phyloP scores from a whole-genome alignment of 164 flowering plant genomes.

The Vitis rotundifolia region DNA sequence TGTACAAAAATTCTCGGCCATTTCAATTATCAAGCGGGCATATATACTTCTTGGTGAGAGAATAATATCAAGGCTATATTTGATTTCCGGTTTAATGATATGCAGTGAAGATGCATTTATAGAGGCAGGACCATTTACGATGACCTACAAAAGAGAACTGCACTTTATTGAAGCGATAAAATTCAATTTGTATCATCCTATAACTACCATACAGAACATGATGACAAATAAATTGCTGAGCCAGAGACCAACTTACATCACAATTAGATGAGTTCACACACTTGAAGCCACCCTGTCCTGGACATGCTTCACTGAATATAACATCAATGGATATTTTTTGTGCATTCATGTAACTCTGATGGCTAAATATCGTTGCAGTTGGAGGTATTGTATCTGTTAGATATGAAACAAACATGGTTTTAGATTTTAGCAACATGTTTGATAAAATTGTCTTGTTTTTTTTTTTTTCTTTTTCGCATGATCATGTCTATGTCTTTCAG shows the following conservation, averaged over 20 bases:
- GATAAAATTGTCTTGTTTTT: too few relatives aligned
- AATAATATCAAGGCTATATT: constrained; percentile 37
- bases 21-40: constrained; percentile 41
- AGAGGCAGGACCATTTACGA: constrained; percentile 41
- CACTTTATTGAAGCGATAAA: not conserved
- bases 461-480: too few relatives aligned
- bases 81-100: constrained; percentile 28
- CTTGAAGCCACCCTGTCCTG: constrained; percentile 49
- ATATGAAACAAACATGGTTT: constrained; percentile 3
- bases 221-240: not conserved
- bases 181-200: not conserved
- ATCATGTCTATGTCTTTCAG: too few relatives aligned
- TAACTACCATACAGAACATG: not conserved
- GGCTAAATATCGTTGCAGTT: constrained; percentile 45
- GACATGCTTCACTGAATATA: constrained; percentile 55
- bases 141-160: constrained; percentile 28
- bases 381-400: constrained; percentile 55
- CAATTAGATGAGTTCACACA: constrained; percentile 51
- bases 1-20: constrained; percentile 50
- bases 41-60: constrained; percentile 27
- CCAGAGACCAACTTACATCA: constrained; percentile 34
- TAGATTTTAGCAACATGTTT: not conserved
- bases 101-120: constrained; percentile 41
- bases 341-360: constrained; percentile 45
- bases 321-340: constrained; percentile 33